Percentiles rank a stretch among this genome's conserved stretches.
These are phyloP conservation scores for Ajuga reptans DNA, from an alignment of 305 asterid genomes.

Conservation along the genomic window DNA sequence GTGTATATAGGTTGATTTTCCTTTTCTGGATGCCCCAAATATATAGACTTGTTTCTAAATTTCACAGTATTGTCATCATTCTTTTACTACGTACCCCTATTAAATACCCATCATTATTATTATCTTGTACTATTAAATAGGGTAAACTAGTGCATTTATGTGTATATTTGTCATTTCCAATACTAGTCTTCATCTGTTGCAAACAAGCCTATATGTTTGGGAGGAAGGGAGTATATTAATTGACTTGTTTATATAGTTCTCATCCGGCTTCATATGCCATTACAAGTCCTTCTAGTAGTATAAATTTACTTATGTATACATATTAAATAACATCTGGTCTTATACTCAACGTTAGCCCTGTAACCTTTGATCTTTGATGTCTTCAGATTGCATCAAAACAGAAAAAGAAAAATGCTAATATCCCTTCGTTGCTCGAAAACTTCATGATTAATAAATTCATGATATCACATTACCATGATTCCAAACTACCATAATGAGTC, in stretches of 20 bases:
- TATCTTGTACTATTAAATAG: too few species aligned
- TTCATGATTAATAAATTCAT: not conserved
- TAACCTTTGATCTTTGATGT: not conserved
- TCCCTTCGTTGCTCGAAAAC: not conserved
- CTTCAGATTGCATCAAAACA: not conserved
- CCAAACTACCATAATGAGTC: not conserved
- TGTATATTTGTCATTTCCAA: too few species aligned
- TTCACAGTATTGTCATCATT: too few species aligned
- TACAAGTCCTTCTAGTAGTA: not conserved
- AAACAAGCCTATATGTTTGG: too few species aligned
- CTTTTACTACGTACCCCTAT: too few species aligned
- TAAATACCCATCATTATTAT: too few species aligned
- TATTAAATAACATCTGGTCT: not conserved
- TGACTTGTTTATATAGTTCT: not conserved
- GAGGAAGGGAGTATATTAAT: too few species aligned
- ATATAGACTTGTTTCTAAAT: not conserved
- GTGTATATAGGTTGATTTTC: too few species aligned
- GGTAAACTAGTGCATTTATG: too few species aligned
- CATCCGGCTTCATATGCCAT: not conserved
- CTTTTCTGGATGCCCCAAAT: not conserved
- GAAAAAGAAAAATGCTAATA: not conserved
- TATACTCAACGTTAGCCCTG: not conserved
- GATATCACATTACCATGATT: not conserved
- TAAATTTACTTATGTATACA: not conserved
- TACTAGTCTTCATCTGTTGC: too few species aligned